These are phyloP conservation scores for Trichosporon sp. DNA, from an alignment of 1,284 basidiomycete species.

Conservation along the genomic window DNA sequence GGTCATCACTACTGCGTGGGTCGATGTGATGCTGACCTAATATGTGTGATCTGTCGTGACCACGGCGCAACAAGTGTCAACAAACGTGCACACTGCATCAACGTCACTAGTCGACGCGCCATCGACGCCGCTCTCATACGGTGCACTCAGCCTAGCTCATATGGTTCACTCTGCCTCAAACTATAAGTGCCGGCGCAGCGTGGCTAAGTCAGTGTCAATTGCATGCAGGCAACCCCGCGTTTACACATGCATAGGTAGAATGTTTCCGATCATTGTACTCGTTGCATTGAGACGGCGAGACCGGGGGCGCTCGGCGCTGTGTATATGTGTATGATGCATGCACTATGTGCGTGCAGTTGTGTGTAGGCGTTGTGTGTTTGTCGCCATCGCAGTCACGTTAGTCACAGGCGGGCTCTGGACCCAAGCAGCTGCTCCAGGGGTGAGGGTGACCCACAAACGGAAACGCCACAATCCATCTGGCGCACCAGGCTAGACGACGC, in stretches of 20 bases:
- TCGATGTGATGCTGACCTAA: background rate
- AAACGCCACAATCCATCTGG: background rate
- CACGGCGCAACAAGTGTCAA: background rate
- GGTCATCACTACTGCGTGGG: background rate
- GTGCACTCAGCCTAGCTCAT: background rate
- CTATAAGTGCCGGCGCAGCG: background rate
- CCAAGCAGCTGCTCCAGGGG: background rate
- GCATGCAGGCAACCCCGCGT: background rate
- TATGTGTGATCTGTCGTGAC: background rate
- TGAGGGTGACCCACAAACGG: background rate
- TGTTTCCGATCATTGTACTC: background rate
- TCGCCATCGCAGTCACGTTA: constrained; percentile 4
- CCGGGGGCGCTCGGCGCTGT: background rate
- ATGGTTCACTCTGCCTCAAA: constrained; percentile 1
- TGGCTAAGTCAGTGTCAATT: constrained; percentile 10
- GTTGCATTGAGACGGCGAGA: background rate
- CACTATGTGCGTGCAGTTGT: constrained; percentile 1
- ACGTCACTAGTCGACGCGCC: background rate
- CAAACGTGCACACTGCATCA: background rate
- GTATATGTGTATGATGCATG: background rate
- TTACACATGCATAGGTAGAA: background rate
- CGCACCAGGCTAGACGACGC: background rate
- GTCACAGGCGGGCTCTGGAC: background rate
- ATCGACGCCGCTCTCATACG: too few relatives aligned
- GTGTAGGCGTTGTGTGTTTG: constrained; percentile 9